Conservation (phyloP, 2,329 filamentous ascomycete genomes). For the Pseudogymnoascus sp. region DNA sequence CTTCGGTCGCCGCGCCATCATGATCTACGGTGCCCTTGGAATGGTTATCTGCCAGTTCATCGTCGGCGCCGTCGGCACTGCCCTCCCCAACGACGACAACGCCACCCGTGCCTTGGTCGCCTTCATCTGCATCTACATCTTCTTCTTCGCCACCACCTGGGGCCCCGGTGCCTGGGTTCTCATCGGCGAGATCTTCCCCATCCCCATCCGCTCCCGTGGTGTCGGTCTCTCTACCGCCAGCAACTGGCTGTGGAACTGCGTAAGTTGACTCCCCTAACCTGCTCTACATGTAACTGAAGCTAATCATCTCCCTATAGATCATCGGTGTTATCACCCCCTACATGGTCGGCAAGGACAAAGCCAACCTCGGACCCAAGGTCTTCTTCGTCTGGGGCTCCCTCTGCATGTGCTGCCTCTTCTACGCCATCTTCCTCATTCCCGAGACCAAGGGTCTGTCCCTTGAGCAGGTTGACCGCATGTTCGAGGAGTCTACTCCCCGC, state of each 20-base stretch:
- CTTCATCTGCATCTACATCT: conserved; percentile 89
- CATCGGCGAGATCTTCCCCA: conserved; percentile 84
- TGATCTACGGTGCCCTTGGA: conserved; percentile 68
- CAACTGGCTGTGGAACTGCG: conserved; percentile 89
- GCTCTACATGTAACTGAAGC: conserved; percentile 27
- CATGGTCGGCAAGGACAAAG: conserved; percentile 51
- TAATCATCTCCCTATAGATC: conserved; percentile 24
- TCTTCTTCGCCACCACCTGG: conserved; percentile 87
- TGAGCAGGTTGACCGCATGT: conserved; percentile 61
- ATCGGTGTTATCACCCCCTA: conserved; percentile 64
- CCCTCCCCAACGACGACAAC: conserved; percentile 34
- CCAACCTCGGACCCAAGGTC: conserved; percentile 10
- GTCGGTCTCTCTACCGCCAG: conserved; percentile 79
- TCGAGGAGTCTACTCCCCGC: conserved; percentile 39
- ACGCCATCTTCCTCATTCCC: conserved; percentile 53
- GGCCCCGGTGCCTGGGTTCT: conserved; percentile 70
- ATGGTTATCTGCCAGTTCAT: conserved; percentile 87
- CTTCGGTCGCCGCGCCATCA: conserved; percentile 70
- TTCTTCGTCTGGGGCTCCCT: conserved; percentile 53
- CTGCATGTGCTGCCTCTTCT: conserved; percentile 44
- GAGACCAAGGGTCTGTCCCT: conserved; percentile 66
- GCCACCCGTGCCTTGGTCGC: conserved; percentile 66
- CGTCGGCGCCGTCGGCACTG: conserved; percentile 63
- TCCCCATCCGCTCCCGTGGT: conserved; percentile 81
- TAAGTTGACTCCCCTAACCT: conserved; percentile 19